Conservation (phyloP, 2,329 filamentous ascomycete genomes). For the Arthroderma uncinatum region DNA sequence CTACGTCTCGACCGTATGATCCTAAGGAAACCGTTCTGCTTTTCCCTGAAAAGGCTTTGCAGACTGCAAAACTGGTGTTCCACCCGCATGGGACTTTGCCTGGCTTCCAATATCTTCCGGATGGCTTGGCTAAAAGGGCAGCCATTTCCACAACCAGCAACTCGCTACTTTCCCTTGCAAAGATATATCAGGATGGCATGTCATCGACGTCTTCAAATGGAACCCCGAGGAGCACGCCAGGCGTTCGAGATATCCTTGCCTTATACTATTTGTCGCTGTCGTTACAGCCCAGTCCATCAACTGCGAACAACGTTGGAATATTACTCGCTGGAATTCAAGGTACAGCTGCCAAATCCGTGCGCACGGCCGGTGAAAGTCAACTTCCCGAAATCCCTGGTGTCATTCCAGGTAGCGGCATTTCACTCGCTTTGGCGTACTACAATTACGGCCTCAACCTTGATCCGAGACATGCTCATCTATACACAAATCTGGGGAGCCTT, state of each 20-base stretch:
- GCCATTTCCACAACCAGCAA: slow-evolving; percentile 92
- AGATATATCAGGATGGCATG: slow-evolving; percentile 96
- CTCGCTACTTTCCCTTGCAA: slow-evolving; percentile 82
- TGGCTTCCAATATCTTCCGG: slow-evolving; percentile 61
- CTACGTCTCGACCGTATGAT: slow-evolving; percentile 25
- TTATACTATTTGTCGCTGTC: slow-evolving; percentile 93
- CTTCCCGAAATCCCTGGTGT: slow-evolving; percentile 60
- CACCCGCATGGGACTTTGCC: slow-evolving; percentile 63
- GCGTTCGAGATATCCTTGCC: slow-evolving; percentile 83
- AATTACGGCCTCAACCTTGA: slow-evolving; percentile 86
- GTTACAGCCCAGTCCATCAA: slow-evolving; percentile 89
- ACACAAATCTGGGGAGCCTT: slow-evolving; percentile 89
- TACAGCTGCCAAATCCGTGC: slow-evolving; percentile 35
- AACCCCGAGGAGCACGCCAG: slow-evolving; percentile 49
- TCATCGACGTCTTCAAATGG: slow-evolving; percentile 55
- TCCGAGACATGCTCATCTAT: slow-evolving; percentile 81
- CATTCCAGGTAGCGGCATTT: slow-evolving; percentile 71
- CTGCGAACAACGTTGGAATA: slow-evolving; percentile 96
- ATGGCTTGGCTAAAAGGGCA: slow-evolving; percentile 61
- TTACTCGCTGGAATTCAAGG: slow-evolving; percentile 91
- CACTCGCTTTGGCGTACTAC: slow-evolving; percentile 84
- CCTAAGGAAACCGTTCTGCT: slow-evolving; percentile 58
- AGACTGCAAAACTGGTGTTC: slow-evolving; percentile 76
- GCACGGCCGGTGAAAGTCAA: slow-evolving; percentile 28
- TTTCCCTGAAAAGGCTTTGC: slow-evolving; percentile 69